Evolutionary conservation across 2,329 filamentous ascomycete genomes (phyloP), one percentile per base, ranked within the genome.

Genomic region (Myriosclerotinia scirpicola): DNA sequence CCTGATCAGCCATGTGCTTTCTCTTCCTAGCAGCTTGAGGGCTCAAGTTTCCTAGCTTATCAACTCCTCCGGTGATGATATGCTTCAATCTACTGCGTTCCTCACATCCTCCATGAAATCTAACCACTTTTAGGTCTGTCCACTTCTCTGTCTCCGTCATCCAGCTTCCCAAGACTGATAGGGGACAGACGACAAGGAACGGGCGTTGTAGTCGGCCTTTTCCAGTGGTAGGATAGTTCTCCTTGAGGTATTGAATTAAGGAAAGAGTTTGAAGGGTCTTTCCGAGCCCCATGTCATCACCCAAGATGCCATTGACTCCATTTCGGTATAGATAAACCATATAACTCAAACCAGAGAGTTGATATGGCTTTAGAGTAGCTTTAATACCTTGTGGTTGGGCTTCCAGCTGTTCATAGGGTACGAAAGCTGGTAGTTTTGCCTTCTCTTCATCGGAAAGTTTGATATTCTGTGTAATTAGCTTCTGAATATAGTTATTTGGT

Each of bases 301-400:
- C 81, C 3, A 83, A 71, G 48, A 83, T 81, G 7, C 78, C 77
- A 22, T 38, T 54, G 7, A 63, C 26, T 22, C 67, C 73, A 67
- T 82, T 82, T 2, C 77, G 73, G 68, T 81, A 77, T 65, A 82
- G 77, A 69, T 82, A 79, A 0, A 82, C 71, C 9, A 84, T 77
- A 70, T 83, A 84, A 0, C 80, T 82, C 0, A 84, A 74, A 0
- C 82, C 83, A 4, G 80, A 78, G 0, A 84, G 72, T 67, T 84
- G 83, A 56, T 84, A 83, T 3, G 81, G 78, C 70, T 84, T 84
- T 75, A 84, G 81, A 0, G 72, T 78, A 0, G 84, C 84, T 1
- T 73, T 81, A 15, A 86, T 79, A 8, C 74, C 74, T 14, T 59
- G 56, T 1, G 75, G 74, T 50, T 76, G 74, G 12, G 48, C 58